Conservation (phyloP, 129 eudicot species). For the Apium graveolens region DNA sequence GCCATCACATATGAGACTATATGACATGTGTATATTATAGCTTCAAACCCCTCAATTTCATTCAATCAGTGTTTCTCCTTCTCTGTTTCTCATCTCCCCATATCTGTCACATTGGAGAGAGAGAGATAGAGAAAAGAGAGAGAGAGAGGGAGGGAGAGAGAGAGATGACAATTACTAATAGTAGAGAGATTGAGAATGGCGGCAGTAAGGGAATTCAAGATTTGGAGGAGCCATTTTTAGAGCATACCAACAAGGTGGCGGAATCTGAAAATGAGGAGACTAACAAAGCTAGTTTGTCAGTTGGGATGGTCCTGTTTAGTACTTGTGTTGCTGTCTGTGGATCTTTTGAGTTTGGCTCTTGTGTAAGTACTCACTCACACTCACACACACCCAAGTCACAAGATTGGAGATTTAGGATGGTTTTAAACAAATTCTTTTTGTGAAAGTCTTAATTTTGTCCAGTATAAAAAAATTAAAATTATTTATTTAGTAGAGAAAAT, state of each 20-base stretch:
- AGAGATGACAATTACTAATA: conserved; percentile 44
- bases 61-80: not conserved
- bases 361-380: conserved; percentile 41
- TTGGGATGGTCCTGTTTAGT: conserved; percentile 61
- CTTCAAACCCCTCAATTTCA: conserved; percentile 4
- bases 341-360: conserved; percentile 78
- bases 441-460: not conserved
- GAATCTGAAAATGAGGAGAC: conserved; percentile 26
- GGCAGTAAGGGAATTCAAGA: conserved; percentile 39
- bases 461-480: not conserved
- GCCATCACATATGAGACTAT: not conserved
- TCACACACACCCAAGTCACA: not conserved
- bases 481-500: not conserved
- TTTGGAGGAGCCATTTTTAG: conserved; percentile 41
- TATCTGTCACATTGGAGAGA: conserved; percentile 3
- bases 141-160: not conserved
- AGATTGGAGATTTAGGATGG: not conserved
- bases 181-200: conserved; percentile 48
- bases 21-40: conserved; percentile 6
- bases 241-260: conserved; percentile 19
- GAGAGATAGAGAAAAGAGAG: not conserved
- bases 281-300: conserved; percentile 25
- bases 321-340: conserved; percentile 91
- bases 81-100: not conserved
- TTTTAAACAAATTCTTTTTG: not conserved